Evolutionary conservation across 257 asterid species (phyloP), one percentile per base, ranked within the genome.

Genomic region (Oldenlandia corymbosa): DNA sequence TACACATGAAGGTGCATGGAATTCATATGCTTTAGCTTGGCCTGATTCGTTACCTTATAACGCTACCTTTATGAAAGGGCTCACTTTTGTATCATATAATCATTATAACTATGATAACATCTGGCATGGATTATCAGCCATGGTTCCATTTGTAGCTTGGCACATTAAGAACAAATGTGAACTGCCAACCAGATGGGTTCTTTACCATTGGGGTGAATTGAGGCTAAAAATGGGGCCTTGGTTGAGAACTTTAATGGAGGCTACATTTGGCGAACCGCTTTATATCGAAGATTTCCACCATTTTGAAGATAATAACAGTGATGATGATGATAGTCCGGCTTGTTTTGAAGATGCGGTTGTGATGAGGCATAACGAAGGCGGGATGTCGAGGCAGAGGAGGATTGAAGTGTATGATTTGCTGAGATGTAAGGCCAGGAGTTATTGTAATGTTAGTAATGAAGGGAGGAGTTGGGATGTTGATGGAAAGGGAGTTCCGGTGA

Each of bases 181-280:
- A 11, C 49, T 27, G 0, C 91, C 95, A 11, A 53, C 68, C 9
- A 58, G 86, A 10, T 85, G 90, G 90, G 60, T 81, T 36, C 59
- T 87, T 64, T 87, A 81, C 79, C 93, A 85, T 21, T 79, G 89
- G 95, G 95, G 95, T 3, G 95, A 87, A 42, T 31, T 85, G 16
- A 74, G 90, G 76, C 62, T 72, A 7, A 75, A 68, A 50, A 79
- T 85, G 81, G 86, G 85, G 18, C 80, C 88, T 0, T 87, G 95
- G 95, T 66, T 87, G 71, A 73, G 45, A 48, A 65, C 80, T 10
- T 47, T 85, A 4, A 32, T 81, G 68, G 83, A 71, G 21, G 88
- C 88, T 18, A 71, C 90, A 0, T 83, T 83, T 32, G 83, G 86
- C 0, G 67, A 51, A 54, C 70, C 76, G 0, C 56, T 85, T 4